Evolutionary conservation across 2,329 filamentous ascomycete genomes (phyloP), one percentile per base, ranked within the genome.

Genomic region (Metarhizium rileyi): DNA sequence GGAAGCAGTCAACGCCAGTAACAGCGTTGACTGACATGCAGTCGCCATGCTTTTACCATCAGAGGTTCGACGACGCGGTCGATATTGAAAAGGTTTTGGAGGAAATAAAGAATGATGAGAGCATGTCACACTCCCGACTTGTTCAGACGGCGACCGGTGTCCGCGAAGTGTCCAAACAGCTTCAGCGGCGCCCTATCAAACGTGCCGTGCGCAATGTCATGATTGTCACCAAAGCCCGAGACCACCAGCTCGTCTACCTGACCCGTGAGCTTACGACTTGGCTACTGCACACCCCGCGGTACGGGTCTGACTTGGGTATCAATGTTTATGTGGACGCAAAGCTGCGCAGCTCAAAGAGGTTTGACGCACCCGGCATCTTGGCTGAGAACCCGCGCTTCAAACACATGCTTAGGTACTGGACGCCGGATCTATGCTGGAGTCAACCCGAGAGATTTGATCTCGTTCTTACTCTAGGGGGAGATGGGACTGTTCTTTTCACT

Each of bases 321-420:
- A 95, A 91, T 60, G 93, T 98, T 55, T 97, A 95, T 63, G 93
- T 98, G n/a, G 93, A 98, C 67, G 87, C 90, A 56, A 97, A 98
- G 71, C 75, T 98, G 53, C 83, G 83, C 59, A 83, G 83, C 59
- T 95, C 90, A 5, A 90, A 88, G 66, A 86, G 93, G 47, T 98
- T 98, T 65, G 83, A 90, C 60, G 81, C 87, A 2, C 70, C 81
- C 4, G 80, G 81, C 27, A 75, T 98, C 49, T 59, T 91, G 6
- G 80, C 81, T 41, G 80, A 86, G 60, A 83, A 97, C 59, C 74
- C 82, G 10, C 82, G 85, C 23, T 95, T 90, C 65, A 75, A 84
- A 56, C 74, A 82, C 47, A 95, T 95, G 84, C 80, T 98, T 53
- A 84, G 84, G 61, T 98, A 94, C 70, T 98, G 93, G 93, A 93